Evolutionary conservation across 805 yeast species (phyloP).

Genomic region (Ogataea angusta): DNA sequence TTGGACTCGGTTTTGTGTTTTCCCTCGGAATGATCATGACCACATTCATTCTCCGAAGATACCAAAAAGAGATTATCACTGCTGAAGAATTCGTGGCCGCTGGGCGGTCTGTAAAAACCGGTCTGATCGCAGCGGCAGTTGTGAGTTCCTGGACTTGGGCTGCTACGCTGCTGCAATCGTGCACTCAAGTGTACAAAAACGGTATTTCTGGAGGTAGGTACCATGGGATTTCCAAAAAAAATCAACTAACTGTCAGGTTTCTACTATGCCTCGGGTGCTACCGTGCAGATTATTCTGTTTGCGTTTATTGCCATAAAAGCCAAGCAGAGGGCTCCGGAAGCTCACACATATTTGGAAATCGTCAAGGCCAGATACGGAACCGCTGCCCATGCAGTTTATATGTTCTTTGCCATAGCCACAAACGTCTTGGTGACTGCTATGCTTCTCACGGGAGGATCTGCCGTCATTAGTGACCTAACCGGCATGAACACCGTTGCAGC

Average conservation of each 20-base stretch:
- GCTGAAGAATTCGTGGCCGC: conserved; percentile 95
- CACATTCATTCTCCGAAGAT: conserved; percentile 67
- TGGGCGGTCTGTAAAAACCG: conserved; percentile 82
- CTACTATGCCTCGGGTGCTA: conserved; percentile 84
- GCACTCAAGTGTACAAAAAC: conserved; percentile 71
- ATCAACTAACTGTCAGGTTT: conserved; percentile 31
- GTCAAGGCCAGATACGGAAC: conserved; percentile 77
- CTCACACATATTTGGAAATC: conserved; percentile 88
- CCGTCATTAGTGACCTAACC: conserved; percentile 73
- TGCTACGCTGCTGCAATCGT: conserved; percentile 70
- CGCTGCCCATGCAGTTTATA: conserved; percentile 63
- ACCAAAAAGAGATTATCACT: conserved; percentile 81
- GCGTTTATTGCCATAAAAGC: conserved; percentile 86
- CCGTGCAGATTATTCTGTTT: conserved; percentile 82
- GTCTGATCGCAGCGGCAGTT: conserved; percentile 84
- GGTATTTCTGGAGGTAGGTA: conserved; percentile 63
- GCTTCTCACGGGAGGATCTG: conserved; percentile 89
- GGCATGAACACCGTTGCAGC: conserved; percentile 80
- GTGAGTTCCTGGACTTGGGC: conserved; percentile 95
- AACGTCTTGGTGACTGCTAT: conserved; percentile 89
- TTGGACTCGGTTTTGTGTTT: conserved; percentile 82
- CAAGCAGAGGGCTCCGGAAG: conserved; percentile 85
- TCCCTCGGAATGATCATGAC: conserved; percentile 69
- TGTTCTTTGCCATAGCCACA: conserved; percentile 82
- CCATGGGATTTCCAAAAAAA: not conserved